Evolutionary conservation across 768 basidiomycete species (phyloP).

Genomic region (Melanogaster broomeanus): DNA sequence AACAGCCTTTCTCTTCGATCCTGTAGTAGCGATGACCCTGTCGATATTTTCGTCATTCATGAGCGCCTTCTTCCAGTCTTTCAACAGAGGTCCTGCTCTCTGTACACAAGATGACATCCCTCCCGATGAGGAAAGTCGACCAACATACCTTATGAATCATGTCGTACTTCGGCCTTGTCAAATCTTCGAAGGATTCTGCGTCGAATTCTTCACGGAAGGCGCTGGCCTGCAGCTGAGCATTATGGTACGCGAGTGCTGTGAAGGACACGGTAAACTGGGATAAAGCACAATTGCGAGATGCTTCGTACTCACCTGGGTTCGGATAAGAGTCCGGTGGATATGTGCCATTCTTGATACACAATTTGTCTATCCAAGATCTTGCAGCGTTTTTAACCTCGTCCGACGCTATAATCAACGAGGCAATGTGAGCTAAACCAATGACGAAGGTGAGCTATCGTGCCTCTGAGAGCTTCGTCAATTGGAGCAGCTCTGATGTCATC

Average conservation of each 20-base stretch:
- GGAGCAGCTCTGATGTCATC: conserved; percentile 90
- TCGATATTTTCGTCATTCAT: conserved; percentile 65
- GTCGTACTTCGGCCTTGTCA: conserved; percentile 74
- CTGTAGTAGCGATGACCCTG: conserved; percentile 45
- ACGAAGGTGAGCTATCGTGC: conserved; percentile 36
- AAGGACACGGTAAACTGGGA: background rate
- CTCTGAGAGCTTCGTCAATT: conserved; percentile 62
- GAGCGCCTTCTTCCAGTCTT: conserved; percentile 69
- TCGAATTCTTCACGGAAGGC: conserved; percentile 93
- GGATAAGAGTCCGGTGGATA: conserved; percentile 91
- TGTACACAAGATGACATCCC: conserved; percentile 24
- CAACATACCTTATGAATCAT: conserved; percentile 74
- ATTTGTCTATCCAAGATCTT: conserved; percentile 72
- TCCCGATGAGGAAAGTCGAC: background rate
- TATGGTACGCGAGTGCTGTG: conserved; percentile 82
- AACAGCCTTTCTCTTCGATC: conserved; percentile 75
- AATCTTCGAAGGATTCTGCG: conserved; percentile 73
- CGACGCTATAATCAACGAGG: conserved; percentile 48
- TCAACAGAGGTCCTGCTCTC: conserved; percentile 70
- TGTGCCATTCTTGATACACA: conserved; percentile 72
- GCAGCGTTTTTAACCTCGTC: conserved; percentile 70
- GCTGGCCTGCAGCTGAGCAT: conserved; percentile 86
- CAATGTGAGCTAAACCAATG: background rate
- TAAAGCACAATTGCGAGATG: background rate
- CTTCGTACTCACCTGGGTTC: conserved; percentile 72